Percentiles rank a stretch among this genome's conserved stretches.
phyloP scores from a whole-genome alignment of 805 yeast species.

The Sungouiella thailandica region DNA sequence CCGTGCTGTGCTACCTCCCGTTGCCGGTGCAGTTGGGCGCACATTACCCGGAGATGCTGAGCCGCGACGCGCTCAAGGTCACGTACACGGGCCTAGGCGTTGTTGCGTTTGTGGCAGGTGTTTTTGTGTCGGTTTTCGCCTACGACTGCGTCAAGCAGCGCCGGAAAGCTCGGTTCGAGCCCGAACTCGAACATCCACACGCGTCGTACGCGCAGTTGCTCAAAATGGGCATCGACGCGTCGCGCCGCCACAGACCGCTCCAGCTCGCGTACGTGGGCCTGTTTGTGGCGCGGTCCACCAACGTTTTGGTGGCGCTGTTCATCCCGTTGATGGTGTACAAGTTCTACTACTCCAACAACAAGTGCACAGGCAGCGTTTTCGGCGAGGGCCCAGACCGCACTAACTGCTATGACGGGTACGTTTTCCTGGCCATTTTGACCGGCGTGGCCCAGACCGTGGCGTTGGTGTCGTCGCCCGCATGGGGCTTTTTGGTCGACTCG shows the following conservation, averaged over 20 bases:
- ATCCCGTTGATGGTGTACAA: slow-evolving; percentile 59
- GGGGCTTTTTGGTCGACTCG: slow-evolving; percentile 55
- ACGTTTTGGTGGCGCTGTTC: slow-evolving; percentile 54
- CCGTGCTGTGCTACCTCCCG: slow-evolving; percentile 52
- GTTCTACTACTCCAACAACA: slow-evolving; percentile 47
- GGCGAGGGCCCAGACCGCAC: slow-evolving; percentile 22
- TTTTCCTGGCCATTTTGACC: slow-evolving; percentile 61
- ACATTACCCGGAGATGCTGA: slow-evolving; percentile 29
- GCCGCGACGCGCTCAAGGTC: slow-evolving; percentile 38
- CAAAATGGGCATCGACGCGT: slow-evolving; percentile 43
- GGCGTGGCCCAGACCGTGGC: slow-evolving; percentile 62
- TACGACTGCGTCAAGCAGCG: slow-evolving; percentile 38
- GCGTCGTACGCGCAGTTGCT: slow-evolving; percentile 36
- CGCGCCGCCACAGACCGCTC: slow-evolving; percentile 42
- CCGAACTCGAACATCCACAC: slow-evolving; percentile 3
- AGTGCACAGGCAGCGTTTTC: slow-evolving; percentile 34
- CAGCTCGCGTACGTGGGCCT: slow-evolving; percentile 57
- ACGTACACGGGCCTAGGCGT: slow-evolving; percentile 48
- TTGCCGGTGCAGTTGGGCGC: slow-evolving; percentile 49
- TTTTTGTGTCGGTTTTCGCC: slow-evolving; percentile 36
- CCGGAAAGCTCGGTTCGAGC: slow-evolving; percentile 22
- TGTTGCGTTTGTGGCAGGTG: slow-evolving; percentile 34
- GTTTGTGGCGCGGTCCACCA: slow-evolving; percentile 58
- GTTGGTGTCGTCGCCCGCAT: slow-evolving; percentile 56
- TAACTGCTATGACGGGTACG: slow-evolving; percentile 57